These are phyloP conservation scores for Backusella luteola DNA, from an alignment of 192 early-diverging fungal genomes.

Conservation along the genomic window DNA sequence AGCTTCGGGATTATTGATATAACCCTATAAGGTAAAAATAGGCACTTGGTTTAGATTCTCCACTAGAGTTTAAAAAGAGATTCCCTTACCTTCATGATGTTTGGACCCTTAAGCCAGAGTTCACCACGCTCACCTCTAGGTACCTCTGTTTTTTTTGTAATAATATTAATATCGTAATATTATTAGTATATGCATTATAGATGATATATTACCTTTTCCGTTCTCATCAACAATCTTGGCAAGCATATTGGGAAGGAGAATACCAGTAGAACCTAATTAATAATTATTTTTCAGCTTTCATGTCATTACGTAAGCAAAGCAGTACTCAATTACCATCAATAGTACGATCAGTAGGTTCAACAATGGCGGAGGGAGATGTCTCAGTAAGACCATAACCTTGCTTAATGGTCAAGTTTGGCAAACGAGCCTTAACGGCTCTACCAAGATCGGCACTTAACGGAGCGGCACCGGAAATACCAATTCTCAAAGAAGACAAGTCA, in stretches of 20 bases:
- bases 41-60: background rate
- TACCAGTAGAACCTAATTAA: constrained; percentile 58
- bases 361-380: constrained; percentile 49
- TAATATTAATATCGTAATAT: background rate
- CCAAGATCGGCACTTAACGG: constrained; percentile 56
- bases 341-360: constrained; percentile 28
- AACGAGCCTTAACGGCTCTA: constrained; percentile 27
- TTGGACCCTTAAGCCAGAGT: constrained; percentile 74
- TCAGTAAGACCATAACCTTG: constrained; percentile 82
- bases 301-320: background rate
- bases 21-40: constrained; percentile 44
- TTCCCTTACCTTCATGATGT: constrained; percentile 65
- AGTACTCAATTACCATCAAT: constrained; percentile 31
- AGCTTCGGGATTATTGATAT: constrained; percentile 75
- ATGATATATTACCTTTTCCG: constrained; percentile 44
- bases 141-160: constrained; percentile 37
- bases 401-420: constrained; percentile 35
- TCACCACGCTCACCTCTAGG: constrained; percentile 65
- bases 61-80: background rate
- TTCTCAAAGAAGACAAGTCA: constrained; percentile 53
- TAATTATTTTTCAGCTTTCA: background rate
- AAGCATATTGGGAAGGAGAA: constrained; percentile 68
- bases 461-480: constrained; percentile 62
- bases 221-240: constrained; percentile 76
- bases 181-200: background rate